These are phyloP conservation scores for Lizanozyma gosingica DNA, from an alignment of 1,139 yeast species.

Conservation along the genomic window DNA sequence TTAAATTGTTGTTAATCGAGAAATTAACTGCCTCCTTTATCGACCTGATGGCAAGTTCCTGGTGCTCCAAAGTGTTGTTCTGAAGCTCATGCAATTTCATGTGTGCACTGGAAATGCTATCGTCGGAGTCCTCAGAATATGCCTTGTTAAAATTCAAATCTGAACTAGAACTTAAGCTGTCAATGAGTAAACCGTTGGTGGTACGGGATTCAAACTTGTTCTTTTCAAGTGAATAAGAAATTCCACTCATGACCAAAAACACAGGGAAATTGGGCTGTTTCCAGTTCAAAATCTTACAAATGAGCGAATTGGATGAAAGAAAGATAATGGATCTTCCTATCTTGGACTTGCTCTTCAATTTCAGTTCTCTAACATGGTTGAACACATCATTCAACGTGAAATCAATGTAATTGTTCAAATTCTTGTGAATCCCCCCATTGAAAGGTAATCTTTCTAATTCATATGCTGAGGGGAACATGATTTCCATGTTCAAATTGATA, in stretches of 20 bases:
- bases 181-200: conserved; percentile 33
- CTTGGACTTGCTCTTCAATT: conserved; percentile 20
- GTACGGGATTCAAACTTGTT: conserved; percentile 30
- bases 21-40: conserved; percentile 49
- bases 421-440: conserved; percentile 36
- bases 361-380: conserved; percentile 57
- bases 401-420: conserved; percentile 71
- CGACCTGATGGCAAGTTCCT: conserved; percentile 35
- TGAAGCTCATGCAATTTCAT: not conserved
- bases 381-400: conserved; percentile 63
- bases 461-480: conserved; percentile 69
- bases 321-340: conserved; percentile 60
- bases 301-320: conserved; percentile 77
- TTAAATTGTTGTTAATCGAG: conserved; percentile 71
- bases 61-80: conserved; percentile 14
- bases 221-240: conserved; percentile 10
- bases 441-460: conserved; percentile 51
- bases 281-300: conserved; percentile 93
- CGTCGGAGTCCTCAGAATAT: not conserved
- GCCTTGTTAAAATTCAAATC: not conserved
- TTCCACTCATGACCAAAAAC: conserved; percentile 69
- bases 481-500: conserved; percentile 68
- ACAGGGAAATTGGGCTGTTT: conserved; percentile 98
- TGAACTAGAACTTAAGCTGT: conserved; percentile 9
- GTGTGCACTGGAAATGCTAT: not conserved